Percentiles rank a stretch among this genome's conserved stretches.
phyloP scores from a whole-genome alignment of 177 flowering plant genomes.

The Telopea speciosissima region DNA sequence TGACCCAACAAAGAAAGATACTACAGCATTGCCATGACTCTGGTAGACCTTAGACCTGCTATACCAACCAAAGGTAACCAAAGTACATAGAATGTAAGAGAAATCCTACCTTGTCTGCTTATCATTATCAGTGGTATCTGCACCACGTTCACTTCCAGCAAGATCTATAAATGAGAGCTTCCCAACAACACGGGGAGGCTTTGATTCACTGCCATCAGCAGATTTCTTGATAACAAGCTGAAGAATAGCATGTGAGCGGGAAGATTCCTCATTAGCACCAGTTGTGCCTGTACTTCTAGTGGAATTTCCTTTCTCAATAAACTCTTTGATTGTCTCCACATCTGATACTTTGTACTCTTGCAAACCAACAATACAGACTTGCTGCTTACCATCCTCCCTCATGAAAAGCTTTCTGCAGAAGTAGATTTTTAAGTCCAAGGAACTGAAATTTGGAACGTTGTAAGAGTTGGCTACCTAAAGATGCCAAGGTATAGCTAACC shows the following conservation, averaged over 20 bases:
- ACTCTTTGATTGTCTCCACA: conserved; percentile 62
- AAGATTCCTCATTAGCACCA: conserved; percentile 95
- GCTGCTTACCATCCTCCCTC: conserved; percentile 94
- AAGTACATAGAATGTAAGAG: background rate
- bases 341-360: conserved; percentile 73
- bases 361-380: conserved; percentile 94
- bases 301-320: conserved; percentile 79
- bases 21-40: background rate
- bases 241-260: conserved; percentile 94
- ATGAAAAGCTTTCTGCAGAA: conserved; percentile 74
- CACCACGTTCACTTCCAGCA: conserved; percentile 97
- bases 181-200: conserved; percentile 74
- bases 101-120: conserved; percentile 64
- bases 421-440: conserved; percentile 1
- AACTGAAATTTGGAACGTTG: conserved; percentile 1
- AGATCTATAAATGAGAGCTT: conserved; percentile 93
- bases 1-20: background rate
- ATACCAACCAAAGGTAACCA: background rate
- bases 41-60: background rate
- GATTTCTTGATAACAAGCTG: conserved; percentile 79
- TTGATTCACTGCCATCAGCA: conserved; percentile 63
- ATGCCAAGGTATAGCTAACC: conserved; percentile 40
- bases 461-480: background rate
- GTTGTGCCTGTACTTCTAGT: conserved; percentile 90
- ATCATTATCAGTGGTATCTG: conserved; percentile 94